phyloP scores from a whole-genome alignment of 257 asterid species.

The Penstemon newberryi region DNA sequence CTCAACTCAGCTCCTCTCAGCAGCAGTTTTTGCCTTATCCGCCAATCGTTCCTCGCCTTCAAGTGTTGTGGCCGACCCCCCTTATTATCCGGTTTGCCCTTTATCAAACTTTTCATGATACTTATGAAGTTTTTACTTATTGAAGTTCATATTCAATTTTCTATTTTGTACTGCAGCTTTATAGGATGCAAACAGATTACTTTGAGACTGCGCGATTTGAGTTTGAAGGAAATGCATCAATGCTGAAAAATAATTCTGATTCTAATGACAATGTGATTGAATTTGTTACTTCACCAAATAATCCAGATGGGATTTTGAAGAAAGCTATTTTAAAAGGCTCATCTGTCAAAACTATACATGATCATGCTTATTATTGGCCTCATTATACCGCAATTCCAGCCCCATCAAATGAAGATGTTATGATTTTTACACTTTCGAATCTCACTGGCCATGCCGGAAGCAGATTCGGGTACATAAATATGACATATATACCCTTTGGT shows the following conservation, averaged over 20 bases:
- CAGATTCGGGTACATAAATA: slow-evolving; percentile 45
- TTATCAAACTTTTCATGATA: background rate
- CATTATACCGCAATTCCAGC: slow-evolving; percentile 52
- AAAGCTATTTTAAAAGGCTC: slow-evolving; percentile 37
- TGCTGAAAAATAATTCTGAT: slow-evolving; percentile 25
- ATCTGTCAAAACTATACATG: slow-evolving; percentile 31
- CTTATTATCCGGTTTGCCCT: slow-evolving; percentile 21
- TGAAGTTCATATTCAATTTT: background rate
- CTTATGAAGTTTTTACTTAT: background rate
- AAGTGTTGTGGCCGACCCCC: slow-evolving; percentile 10
- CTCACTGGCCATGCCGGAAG: slow-evolving; percentile 71
- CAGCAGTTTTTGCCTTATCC: slow-evolving; percentile 73
- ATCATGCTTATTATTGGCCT: slow-evolving; percentile 64
- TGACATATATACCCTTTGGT: background rate
- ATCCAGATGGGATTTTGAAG: slow-evolving; percentile 51
- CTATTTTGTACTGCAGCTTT: slow-evolving; percentile 28
- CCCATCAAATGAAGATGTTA: slow-evolving; percentile 54
- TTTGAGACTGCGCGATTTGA: slow-evolving; percentile 30
- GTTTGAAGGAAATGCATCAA: slow-evolving; percentile 44
- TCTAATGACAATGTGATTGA: slow-evolving; percentile 35
- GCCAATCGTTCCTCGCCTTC: slow-evolving; percentile 36
- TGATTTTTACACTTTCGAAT: slow-evolving; percentile 56
- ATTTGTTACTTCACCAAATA: slow-evolving; percentile 62
- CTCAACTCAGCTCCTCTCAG: slow-evolving; percentile 63
- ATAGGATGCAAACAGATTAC: slow-evolving; percentile 40